Evolutionary conservation across 139 green algal species (phyloP), one percentile per base, ranked within the genome.

Genomic region (Micractinium sp.): DNA sequence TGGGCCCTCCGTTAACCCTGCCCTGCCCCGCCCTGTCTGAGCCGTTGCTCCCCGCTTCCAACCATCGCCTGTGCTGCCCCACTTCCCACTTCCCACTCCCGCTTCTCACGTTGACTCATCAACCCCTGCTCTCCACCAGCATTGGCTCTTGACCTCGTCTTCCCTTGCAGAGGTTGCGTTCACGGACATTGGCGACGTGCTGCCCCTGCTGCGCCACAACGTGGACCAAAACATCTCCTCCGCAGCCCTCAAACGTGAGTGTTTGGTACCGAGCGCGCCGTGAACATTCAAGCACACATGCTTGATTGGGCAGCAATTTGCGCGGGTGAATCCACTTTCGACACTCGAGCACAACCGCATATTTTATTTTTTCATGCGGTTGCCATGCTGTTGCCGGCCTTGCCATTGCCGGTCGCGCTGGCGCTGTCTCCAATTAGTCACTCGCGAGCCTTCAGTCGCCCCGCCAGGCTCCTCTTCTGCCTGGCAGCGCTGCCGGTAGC

Each of bases 141-240:
- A n/a, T n/a, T n/a, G n/a, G n/a, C n/a, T n/a, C n/a, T n/a, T n/a
- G n/a, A n/a, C 29, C 13, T 31, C 29, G 22, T 53, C 4, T 23
- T 35, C 1, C 12, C 31, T 0, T 39, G 66, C 83, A 27, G 82
- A 98, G 9, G 94, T 97, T 20, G 85, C 94, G 56, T 89, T 98
- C 41, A 98, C 96, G 1, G 95, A 99, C 88, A 90, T 94, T 19
- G 85, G 74, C 2, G 33, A 79, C 25, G 94, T 98, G 82, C 90
- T 98, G 85, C 91, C 92, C 1, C 84, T 97, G 86, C 93, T 98
- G 75, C 90, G 84, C 78, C 88, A 92, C 36, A 99, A 99, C 89
- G 94, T 93, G 33, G 91, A 96, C 3, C 89, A 73, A 69, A 99
- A 99, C 91, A 67, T 98, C 78, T 96, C 89, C 18, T 79, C 89